These are phyloP conservation scores for Lizonia empirigonia DNA, from an alignment of 2,329 filamentous ascomycete species.

Conservation along the genomic window DNA sequence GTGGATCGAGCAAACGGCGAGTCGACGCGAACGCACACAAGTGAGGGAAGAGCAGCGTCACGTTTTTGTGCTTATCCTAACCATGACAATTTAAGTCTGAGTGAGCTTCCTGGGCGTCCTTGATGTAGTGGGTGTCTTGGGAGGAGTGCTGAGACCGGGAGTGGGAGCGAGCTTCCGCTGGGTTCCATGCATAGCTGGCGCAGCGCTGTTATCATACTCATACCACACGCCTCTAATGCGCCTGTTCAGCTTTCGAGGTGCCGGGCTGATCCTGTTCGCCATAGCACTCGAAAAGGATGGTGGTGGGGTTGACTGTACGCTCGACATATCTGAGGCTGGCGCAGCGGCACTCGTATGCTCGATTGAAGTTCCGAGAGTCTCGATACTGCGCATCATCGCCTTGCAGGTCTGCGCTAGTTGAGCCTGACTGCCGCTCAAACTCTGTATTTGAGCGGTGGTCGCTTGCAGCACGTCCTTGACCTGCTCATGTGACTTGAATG, in stretches of 20 bases:
- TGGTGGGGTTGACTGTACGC: conserved; percentile 18
- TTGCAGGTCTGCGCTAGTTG: conserved; percentile 38
- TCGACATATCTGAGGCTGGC: conserved; percentile 16
- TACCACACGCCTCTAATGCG: conserved; percentile 47
- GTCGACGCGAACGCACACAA: not conserved
- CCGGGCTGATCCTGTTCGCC: conserved; percentile 34
- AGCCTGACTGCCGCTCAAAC: conserved; percentile 35
- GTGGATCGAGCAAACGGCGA: not conserved
- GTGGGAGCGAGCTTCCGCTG: conserved; percentile 14
- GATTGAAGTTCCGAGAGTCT: conserved; percentile 27
- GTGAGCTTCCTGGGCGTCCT: conserved; percentile 12
- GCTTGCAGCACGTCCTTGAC: conserved; percentile 34
- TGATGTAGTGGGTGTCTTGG: conserved; percentile 4
- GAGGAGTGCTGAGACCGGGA: not conserved
- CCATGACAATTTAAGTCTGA: not conserved
- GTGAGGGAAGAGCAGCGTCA: not conserved
- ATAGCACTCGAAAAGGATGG: conserved; percentile 19
- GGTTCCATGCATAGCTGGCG: conserved; percentile 4
- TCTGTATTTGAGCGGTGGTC: conserved; percentile 37
- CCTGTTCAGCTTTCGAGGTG: conserved; percentile 42
- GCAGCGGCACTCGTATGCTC: conserved; percentile 14
- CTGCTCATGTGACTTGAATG: conserved; percentile 38
- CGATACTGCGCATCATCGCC: conserved; percentile 38
- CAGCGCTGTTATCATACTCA: conserved; percentile 35
- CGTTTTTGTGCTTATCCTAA: not conserved